Base-by-base conservation (phyloP, 805 yeast species). In the Dipodascus albidus region DNA sequence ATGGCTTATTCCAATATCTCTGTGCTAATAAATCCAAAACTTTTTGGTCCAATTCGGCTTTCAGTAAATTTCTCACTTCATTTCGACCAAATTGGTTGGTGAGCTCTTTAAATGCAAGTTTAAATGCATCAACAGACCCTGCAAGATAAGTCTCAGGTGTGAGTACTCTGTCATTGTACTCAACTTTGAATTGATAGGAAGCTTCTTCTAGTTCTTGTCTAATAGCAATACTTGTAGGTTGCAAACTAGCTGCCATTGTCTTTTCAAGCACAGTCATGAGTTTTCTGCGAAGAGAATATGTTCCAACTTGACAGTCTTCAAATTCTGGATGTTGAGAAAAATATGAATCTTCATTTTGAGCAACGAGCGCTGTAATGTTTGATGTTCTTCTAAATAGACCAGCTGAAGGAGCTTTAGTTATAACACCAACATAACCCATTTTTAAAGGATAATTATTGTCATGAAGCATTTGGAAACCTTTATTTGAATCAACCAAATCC, bases 381-480 rank as follows among this genome's bases (percentile, higher is more conserved):
- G 85, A 80, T 54, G 71, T 72, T 57, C 83, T 73, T 54, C 78
- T 67, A 67, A 82, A 82, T 14, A 85, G 63, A 0, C 78, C 69
- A 19, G 57, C 23, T 1, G 65, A 49, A 1, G 93, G 96, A 0
- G 86, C 77, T 59, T 81, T 85, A 1, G 97, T 87, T 19, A 95
- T 84, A n/a, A 95, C 98, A 54, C 99, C 99, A 20, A 93, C 98
- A 65, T 93, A 93, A 0, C 99, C 99, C 96, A 93, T 87, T 61
- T 78, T 82, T 56, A 93, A 72, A 0, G 99, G 98, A 63, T 95
- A 95, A 62, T 83, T 86, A 58, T 77, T 81, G 68, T 91, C 91
- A 24, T 78, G 75, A 56, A 93, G 71, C 20, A 87, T 78, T 4
- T 71, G 74, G 50, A 79, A 77, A 0, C 96, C 99, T 15, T 74